A percentile compares a stretch with the other conserved stretches of the same genome.
Conservation (phyloP, 2,329 filamentous ascomycete genomes). For the Penicillium brevicompactum region DNA sequence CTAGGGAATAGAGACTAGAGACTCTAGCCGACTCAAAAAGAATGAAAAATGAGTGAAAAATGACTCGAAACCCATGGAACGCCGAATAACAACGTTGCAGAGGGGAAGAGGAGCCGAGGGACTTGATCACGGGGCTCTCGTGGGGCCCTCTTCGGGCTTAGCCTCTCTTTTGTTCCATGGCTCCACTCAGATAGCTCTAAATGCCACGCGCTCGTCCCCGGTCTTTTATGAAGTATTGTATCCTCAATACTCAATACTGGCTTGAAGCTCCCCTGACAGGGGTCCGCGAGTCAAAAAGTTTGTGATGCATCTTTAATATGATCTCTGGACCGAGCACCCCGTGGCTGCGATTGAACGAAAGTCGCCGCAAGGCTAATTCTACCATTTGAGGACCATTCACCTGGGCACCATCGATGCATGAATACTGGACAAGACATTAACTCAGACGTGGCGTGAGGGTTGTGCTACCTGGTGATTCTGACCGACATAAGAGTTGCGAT, state of each 20-base stretch:
- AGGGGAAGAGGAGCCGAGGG: conserved; percentile 12
- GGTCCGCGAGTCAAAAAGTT: neutral
- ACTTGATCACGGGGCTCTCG: conserved; percentile 9
- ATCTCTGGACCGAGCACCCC: neutral
- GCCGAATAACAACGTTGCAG: neutral
- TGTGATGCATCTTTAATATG: neutral
- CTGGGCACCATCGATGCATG: neutral
- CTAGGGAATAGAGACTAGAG: no score
- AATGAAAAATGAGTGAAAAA: neutral
- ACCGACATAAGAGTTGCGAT: neutral
- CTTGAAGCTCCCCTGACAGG: neutral
- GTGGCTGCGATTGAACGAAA: neutral
- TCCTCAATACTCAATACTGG: neutral
- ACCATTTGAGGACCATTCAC: neutral
- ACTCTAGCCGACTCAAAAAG: neutral
- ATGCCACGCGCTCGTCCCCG: conserved; percentile 1
- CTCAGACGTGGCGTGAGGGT: neutral
- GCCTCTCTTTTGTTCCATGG: neutral
- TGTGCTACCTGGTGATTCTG: neutral
- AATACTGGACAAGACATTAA: neutral
- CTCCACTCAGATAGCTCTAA: neutral
- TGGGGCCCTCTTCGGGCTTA: neutral
- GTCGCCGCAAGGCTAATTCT: neutral
- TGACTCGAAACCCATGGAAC: neutral
- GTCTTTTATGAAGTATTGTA: no score